Conservation (phyloP, 2,329 filamentous ascomycete genomes). For the Diplodia seriata region DNA sequence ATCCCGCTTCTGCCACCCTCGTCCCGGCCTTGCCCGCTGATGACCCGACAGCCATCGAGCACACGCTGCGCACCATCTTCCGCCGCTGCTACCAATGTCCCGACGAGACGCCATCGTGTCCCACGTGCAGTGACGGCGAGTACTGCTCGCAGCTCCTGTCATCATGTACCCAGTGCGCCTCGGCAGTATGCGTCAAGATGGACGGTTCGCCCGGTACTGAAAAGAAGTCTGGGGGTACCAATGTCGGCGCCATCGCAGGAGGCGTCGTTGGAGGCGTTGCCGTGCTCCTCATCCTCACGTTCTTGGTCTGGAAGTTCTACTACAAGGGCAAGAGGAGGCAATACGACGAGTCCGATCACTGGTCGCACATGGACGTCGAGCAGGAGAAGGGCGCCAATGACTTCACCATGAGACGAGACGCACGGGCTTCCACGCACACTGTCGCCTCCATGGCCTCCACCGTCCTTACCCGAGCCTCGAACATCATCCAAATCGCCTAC, state of each 20-base stretch:
- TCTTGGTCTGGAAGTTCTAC: slow-evolving; percentile 85
- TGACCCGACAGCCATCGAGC: slow-evolving; percentile 43
- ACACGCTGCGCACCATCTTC: slow-evolving; percentile 55
- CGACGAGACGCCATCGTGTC: slow-evolving; percentile 61
- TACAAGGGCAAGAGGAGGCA: slow-evolving; percentile 79
- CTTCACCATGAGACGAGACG: slow-evolving; percentile 62
- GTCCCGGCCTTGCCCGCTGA: slow-evolving; percentile 10
- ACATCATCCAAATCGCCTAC: slow-evolving; percentile 99
- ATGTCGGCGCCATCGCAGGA: slow-evolving; percentile 85
- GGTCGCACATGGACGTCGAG: slow-evolving; percentile 62
- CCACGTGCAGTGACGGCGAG: slow-evolving; percentile 61
- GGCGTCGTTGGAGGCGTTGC: slow-evolving; percentile 85
- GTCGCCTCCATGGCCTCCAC: slow-evolving; percentile 93
- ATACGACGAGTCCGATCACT: slow-evolving; percentile 62
- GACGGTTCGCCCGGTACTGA: slow-evolving; percentile 49
- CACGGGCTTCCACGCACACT: slow-evolving; percentile 81
- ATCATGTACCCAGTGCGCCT: slow-evolving; percentile 67
- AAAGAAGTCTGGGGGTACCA: slow-evolving; percentile 58
- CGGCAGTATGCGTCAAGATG: slow-evolving; percentile 60
- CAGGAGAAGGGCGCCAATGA: slow-evolving; percentile 65
- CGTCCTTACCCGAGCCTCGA: slow-evolving; percentile 92
- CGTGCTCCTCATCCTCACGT: slow-evolving; percentile 76
- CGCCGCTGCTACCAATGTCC: slow-evolving; percentile 67
- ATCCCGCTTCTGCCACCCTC: not conserved
- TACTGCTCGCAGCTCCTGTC: slow-evolving; percentile 66